Evolutionary conservation across 2,329 filamentous ascomycete species (phyloP), one percentile per base, ranked within the genome.

Genomic region (Colletotrichum cordylinicola): DNA sequence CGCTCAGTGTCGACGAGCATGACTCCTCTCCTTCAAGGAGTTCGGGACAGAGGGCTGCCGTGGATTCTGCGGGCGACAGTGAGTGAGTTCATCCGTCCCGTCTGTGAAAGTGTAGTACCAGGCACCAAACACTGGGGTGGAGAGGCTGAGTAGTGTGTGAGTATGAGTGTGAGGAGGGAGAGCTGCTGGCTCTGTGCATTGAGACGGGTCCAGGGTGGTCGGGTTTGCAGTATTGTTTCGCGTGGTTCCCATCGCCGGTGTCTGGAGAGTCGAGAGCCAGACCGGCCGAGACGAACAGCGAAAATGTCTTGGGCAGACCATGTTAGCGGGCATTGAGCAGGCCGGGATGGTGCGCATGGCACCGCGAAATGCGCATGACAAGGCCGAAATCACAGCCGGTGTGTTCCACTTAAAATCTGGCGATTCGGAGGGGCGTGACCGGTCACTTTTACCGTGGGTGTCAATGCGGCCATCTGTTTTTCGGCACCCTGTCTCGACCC

Each of bases 291-390:
- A 74, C 58, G 24, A 64, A 68, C 18, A 70, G 60, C 33, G 18
- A 71, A 52, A 60, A 43, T 21, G 13, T 58, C 58, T 74, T 64
- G 64, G 74, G 70, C 60, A 62, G 16, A 58, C 74, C 74, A 75
- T 75, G 69, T 67, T 67, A 48, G 62, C 69, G 70, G 70, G 74
- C 74, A 76, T 73, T 74, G 58, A 76, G 29, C 39, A 69, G 64
- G 21, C 74, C 65, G 74, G 74, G 74, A 76, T 76, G 74, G 33
- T 35, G 37, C 58, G 74, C 70, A 66, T 76, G 70, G 70, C 70
- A 72, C 64, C 39, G 70, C 62, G n/a, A 76, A 61, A 73, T 73
- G 64, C 74, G 74, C 74, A 76, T 76, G 70, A 76, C 70, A 66
- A 48, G 58, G 65, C 74, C 74, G 74, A 76, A 65, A 76, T 76